These are phyloP conservation scores for Trichoderma sp. DNA, from an alignment of 2,329 filamentous ascomycete species.

Conservation along the genomic window DNA sequence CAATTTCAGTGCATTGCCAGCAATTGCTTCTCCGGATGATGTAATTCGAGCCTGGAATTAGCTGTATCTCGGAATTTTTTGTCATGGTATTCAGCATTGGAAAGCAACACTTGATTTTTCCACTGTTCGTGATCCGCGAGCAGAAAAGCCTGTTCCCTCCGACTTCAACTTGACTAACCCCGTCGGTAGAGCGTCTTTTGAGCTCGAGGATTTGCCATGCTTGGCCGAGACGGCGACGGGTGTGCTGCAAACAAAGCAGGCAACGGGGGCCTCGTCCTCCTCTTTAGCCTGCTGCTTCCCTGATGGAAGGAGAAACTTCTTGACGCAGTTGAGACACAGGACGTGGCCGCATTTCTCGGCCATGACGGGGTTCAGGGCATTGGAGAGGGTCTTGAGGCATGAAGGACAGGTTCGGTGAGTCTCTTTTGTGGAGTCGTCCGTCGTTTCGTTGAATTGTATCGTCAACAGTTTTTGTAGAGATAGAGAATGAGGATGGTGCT, in stretches of 20 bases:
- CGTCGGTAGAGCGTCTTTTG: slow-evolving; percentile 61
- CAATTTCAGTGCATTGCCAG: neutral
- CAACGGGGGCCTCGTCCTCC: slow-evolving; percentile 49
- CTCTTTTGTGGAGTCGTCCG: slow-evolving; percentile 48
- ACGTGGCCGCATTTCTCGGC: slow-evolving; percentile 91
- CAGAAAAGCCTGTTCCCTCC: slow-evolving; percentile 91
- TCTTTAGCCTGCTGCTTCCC: slow-evolving; percentile 45
- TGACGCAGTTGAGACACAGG: slow-evolving; percentile 79
- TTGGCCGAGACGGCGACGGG: slow-evolving; percentile 68
- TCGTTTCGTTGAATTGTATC: slow-evolving; percentile 75
- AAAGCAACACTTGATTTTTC: slow-evolving; percentile 79
- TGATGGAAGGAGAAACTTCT: slow-evolving; percentile 73
- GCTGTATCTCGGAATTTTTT: neutral
- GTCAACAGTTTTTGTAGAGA: slow-evolving; percentile 76
- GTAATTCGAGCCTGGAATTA: neutral
- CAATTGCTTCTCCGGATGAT: neutral
- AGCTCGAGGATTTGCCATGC: slow-evolving; percentile 43
- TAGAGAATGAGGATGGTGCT: slow-evolving; percentile 68
- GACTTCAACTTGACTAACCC: slow-evolving; percentile 79
- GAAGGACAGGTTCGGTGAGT: slow-evolving; percentile 68
- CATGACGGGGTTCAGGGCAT: slow-evolving; percentile 78
- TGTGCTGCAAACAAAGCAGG: slow-evolving; percentile 84
- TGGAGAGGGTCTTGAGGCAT: slow-evolving; percentile 80
- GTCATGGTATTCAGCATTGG: slow-evolving; percentile 60
- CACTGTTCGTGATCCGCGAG: slow-evolving; percentile 79